A percentile compares a stretch with the other conserved stretches of the same genome.
phyloP scores from a whole-genome alignment of 2,329 filamentous ascomycete species.

The Fusarium newnesense region DNA sequence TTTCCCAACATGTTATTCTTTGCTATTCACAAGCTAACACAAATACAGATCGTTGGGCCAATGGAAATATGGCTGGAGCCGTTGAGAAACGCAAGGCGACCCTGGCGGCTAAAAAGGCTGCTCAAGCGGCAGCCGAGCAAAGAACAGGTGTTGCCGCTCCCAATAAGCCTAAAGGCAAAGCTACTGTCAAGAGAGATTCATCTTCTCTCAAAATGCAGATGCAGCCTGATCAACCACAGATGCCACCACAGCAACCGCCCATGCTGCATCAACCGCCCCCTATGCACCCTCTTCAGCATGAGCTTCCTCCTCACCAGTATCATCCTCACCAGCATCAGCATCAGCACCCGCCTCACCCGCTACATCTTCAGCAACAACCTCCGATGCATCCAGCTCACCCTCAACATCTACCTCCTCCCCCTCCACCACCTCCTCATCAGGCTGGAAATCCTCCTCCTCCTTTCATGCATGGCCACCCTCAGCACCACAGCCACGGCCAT shows the following conservation, averaged over 20 bases:
- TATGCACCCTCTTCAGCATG: slow-evolving; percentile 29
- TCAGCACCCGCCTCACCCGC: slow-evolving; percentile 28
- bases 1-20: not conserved
- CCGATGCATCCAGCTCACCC: slow-evolving; percentile 33
- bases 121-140: slow-evolving; percentile 54
- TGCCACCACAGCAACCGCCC: slow-evolving; percentile 25
- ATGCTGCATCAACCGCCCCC: slow-evolving; percentile 33
- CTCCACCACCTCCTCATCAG: slow-evolving; percentile 37
- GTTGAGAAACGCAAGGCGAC: slow-evolving; percentile 70
- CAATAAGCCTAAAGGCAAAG: slow-evolving; percentile 53
- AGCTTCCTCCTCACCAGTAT: slow-evolving; percentile 19
- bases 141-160: slow-evolving; percentile 50
- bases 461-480: slow-evolving; percentile 39
- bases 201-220: slow-evolving; percentile 40
- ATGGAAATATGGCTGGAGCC: slow-evolving; percentile 69
- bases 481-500: slow-evolving; percentile 22
- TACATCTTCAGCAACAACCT: slow-evolving; percentile 17
- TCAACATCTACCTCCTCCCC: slow-evolving; percentile 33
- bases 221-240: slow-evolving; percentile 31
- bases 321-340: slow-evolving; percentile 33
- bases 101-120: slow-evolving; percentile 67
- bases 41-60: slow-evolving; percentile 65
- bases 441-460: slow-evolving; percentile 28
- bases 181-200: slow-evolving; percentile 48
- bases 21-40: slow-evolving; percentile 41